Evolutionary conservation across 2,329 filamentous ascomycete genomes (phyloP).

Genomic region (Aspergillus felis): DNA sequence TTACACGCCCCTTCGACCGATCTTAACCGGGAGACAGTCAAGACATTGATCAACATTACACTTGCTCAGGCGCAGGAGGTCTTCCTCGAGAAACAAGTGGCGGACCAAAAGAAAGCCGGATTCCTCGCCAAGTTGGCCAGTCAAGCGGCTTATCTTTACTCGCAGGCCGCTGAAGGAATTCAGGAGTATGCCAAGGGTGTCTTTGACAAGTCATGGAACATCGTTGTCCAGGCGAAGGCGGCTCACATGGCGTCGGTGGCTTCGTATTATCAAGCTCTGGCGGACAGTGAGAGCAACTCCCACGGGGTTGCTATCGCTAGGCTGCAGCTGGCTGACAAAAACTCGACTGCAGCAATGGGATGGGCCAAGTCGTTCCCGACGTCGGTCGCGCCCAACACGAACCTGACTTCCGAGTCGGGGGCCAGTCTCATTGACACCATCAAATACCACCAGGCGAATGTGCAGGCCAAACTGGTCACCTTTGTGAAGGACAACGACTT

Average conservation of each 20-base stretch:
- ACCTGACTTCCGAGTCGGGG: slow-evolving; percentile 77
- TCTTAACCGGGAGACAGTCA: slow-evolving; percentile 90
- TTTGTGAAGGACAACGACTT: slow-evolving; percentile 93
- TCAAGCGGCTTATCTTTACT: slow-evolving; percentile 83
- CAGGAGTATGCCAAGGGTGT: slow-evolving; percentile 89
- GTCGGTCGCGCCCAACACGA: slow-evolving; percentile 74
- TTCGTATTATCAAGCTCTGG: slow-evolving; percentile 88
- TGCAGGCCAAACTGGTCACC: slow-evolving; percentile 75
- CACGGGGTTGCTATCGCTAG: slow-evolving; percentile 82
- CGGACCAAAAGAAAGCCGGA: slow-evolving; percentile 87
- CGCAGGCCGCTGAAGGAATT: slow-evolving; percentile 80
- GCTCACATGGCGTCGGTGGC: slow-evolving; percentile 79
- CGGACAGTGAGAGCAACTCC: slow-evolving; percentile 83
- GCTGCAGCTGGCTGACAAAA: slow-evolving; percentile 72
- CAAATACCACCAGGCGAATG: slow-evolving; percentile 73
- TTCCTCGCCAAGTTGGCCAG: slow-evolving; percentile 89
- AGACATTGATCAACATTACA: slow-evolving; percentile 87
- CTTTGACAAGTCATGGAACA: slow-evolving; percentile 91
- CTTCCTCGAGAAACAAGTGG: slow-evolving; percentile 92
- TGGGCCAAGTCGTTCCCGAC: slow-evolving; percentile 75
- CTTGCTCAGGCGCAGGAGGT: slow-evolving; percentile 96
- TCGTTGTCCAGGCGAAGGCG: slow-evolving; percentile 68
- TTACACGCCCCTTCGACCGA: slow-evolving; percentile 96
- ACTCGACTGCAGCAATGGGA: slow-evolving; percentile 73
- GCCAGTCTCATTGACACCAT: slow-evolving; percentile 71